Evolutionary conservation across 768 basidiomycete genomes (phyloP), one percentile per base, ranked within the genome.

Genomic region (Phanerochaete sordida): DNA sequence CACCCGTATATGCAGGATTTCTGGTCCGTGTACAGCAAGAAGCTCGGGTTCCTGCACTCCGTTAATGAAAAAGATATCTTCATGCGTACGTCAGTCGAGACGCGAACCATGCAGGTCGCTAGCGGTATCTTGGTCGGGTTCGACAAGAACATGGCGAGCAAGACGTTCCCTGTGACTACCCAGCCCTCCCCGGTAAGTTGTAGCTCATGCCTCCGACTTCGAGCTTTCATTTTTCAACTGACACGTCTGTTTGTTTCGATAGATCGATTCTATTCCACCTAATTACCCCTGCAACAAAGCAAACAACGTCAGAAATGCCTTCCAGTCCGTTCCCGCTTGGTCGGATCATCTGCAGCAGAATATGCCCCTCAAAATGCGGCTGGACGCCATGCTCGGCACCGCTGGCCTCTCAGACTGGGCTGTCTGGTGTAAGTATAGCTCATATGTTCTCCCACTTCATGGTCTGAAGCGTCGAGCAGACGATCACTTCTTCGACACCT

Each of bases 401-500:
- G 67, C 70, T 1, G 76, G 72, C 2, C 58, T 78, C 52, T 63
- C 65, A 7, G 76, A 68, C 4, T 82, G 81, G 81, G 64, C 73
- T n/a, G 71, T 73, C 2, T 82, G 80, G 81, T 81, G 81, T 79
- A 52, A 49, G 76, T 69, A 45, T 47, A 37, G 27, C 45, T 53
- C 27, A 19, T 35, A 51, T 19, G 21, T 39, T 33, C 13, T 16
- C 50, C 11, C n/a, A 21, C 12, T 47, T 16, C 52, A 2, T 24
- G 15, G 30, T 3, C 33, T 23, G 23, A 24, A 9, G 28, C 33
- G 11, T 11, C 21, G 15, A 2, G 4, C 59, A 79, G 77, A 79
- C 61, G 78, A 82, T 57, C 81, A 81, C 58, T 82, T 76, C 70
- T 82, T 82, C 65, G 81, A 82, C 64, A 77, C 77, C n/a, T 79